Evolutionary conservation across 495 filamentous ascomycete species (phyloP), one percentile per base, ranked within the genome.

Genomic region (Trichoderma orchidacearum): DNA sequence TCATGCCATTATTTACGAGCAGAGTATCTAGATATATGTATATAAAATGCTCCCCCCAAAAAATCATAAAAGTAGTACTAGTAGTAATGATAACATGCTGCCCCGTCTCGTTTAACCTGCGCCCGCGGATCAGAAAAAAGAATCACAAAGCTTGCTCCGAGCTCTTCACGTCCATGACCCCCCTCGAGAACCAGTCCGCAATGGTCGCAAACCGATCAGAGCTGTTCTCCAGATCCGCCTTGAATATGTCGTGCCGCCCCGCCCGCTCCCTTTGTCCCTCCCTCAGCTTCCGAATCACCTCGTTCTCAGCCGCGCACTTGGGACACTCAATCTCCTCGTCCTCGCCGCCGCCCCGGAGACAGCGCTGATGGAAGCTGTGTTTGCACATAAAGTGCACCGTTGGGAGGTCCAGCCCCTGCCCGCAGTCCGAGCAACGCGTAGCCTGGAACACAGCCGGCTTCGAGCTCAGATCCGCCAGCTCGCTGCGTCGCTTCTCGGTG

Each of bases 311-410:
- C 28, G 85, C 85, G 62, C 94, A 97, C 13, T 85, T 72, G 15
- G 92, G 87, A 67, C 93, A 98, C 68, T 95, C 90, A 27, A 82
- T 80, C 18, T 84, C 73, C 18, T 59, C 83, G 45, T 81, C 85
- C 25, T 74, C 75, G 45, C 63, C 75, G 32, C 64, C 64, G 53
- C 66, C 63, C 55, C 70, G 81, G 53, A 94, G 75, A 70, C 89
- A 95, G 28, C 87, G 77, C 69, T 94, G 86, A 66, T 98, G 93
- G 76, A 95, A 98, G 45, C 84, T 89, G 66, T 98, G 93, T 66
- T 90, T 93, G 76, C 93, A 98, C 61, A 97, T 70, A 68, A 97
- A 98, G 68, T 98, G 93, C 48, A 97, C 90, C 0, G 81, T 85
- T 3, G 93, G 93, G 32, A 96, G 73, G 60, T 95, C 89, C 27